Conservation (phyloP, 2,329 filamentous ascomycete species). For the Ascochyta koolunga region DNA sequence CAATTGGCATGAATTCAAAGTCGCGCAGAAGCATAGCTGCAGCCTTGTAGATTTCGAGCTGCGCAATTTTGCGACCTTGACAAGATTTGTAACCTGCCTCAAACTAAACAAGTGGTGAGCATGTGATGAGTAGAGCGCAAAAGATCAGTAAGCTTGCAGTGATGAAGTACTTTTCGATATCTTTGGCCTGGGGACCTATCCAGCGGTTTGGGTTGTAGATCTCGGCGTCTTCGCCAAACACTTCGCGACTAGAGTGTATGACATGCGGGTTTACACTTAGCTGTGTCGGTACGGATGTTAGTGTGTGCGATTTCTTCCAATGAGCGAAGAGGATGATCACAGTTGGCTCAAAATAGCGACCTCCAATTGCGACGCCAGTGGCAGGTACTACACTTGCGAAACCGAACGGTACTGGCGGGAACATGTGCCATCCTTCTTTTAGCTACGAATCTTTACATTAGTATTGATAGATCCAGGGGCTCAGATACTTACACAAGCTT, state of each 20-base stretch:
- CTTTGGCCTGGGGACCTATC: conserved; percentile 5
- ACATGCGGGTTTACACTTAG: conserved; percentile 12
- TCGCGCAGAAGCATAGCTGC: conserved; percentile 41
- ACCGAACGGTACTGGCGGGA: conserved; percentile 38
- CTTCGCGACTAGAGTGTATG: conserved; percentile 9
- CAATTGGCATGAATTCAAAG: conserved; percentile 40
- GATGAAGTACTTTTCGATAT: conserved; percentile 30
- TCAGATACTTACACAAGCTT: conserved; percentile 1
- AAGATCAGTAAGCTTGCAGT: conserved; percentile 15
- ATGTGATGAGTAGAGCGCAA: neutral
- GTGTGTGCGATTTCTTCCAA: neutral
- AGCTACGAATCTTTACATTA: neutral
- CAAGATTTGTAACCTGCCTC: conserved; percentile 48
- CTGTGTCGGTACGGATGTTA: neutral
- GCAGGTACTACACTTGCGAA: conserved; percentile 38
- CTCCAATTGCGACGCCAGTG: conserved; percentile 39
- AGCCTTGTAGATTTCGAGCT: conserved; percentile 47
- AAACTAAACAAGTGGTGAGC: conserved; percentile 26
- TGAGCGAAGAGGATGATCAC: neutral
- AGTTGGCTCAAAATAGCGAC: neutral
- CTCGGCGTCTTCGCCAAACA: conserved; percentile 1
- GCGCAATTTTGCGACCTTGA: conserved; percentile 45
- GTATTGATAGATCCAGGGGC: neutral
- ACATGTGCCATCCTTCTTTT: conserved; percentile 49
- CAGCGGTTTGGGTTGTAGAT: conserved; percentile 11